These are phyloP conservation scores for Lachancea fermentati DNA, from an alignment of 805 yeast genomes.

Conservation along the genomic window DNA sequence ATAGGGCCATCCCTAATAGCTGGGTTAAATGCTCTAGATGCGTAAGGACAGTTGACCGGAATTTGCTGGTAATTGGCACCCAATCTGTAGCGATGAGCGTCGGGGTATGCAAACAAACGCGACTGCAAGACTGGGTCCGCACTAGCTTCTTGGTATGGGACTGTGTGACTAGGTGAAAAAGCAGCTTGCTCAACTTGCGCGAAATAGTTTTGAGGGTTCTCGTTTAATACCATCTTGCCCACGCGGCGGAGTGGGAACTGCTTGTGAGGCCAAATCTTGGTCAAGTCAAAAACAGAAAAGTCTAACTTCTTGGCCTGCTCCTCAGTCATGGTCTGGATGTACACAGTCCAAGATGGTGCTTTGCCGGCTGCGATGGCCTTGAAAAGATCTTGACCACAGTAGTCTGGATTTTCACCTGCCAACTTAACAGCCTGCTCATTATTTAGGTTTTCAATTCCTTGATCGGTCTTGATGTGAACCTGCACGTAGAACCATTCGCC, in stretches of 20 bases:
- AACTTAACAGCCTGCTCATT: slow-evolving; percentile 64
- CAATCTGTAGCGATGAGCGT: slow-evolving; percentile 79
- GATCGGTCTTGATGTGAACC: slow-evolving; percentile 49
- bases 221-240: slow-evolving; percentile 73
- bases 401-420: slow-evolving; percentile 77
- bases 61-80: slow-evolving; percentile 71
- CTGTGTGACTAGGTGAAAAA: slow-evolving; percentile 79
- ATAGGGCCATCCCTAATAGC: slow-evolving; percentile 79
- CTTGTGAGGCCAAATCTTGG: slow-evolving; percentile 88
- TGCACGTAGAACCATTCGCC: slow-evolving; percentile 54
- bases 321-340: slow-evolving; percentile 80
- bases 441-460: slow-evolving; percentile 46
- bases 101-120: slow-evolving; percentile 76
- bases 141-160: slow-evolving; percentile 76
- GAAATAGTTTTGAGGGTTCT: slow-evolving; percentile 80
- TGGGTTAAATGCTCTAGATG: slow-evolving; percentile 53
- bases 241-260: slow-evolving; percentile 83
- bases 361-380: slow-evolving; percentile 74
- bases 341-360: slow-evolving; percentile 78
- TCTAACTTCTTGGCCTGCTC: slow-evolving; percentile 70
- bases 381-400: slow-evolving; percentile 74
- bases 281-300: slow-evolving; percentile 82
- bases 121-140: slow-evolving; percentile 83
- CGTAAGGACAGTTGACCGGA: slow-evolving; percentile 84
- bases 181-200: slow-evolving; percentile 87